phyloP scores from a whole-genome alignment of 345 rosid genomes.

The Aquilaria sinensis region DNA sequence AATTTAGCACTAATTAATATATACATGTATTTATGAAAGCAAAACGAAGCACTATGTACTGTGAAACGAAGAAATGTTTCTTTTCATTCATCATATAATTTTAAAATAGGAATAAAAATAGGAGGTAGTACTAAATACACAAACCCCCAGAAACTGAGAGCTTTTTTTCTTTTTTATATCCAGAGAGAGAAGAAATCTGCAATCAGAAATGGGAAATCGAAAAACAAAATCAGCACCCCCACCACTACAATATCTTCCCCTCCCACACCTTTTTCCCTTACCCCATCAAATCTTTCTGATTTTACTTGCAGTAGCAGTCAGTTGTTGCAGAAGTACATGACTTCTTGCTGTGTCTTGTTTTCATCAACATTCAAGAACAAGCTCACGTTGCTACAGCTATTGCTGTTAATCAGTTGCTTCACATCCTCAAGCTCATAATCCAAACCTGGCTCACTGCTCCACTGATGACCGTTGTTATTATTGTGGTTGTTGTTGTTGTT shows the following conservation, averaged over 20 bases:
- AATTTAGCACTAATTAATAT: no score
- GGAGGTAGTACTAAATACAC: slow-evolving; percentile 18
- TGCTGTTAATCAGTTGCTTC: slow-evolving; percentile 48
- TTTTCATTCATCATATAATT: slow-evolving; percentile 4
- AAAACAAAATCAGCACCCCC: background rate
- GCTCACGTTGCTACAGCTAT: slow-evolving; percentile 19
- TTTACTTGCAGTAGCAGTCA: slow-evolving; percentile 36
- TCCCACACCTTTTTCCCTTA: slow-evolving; percentile 40
- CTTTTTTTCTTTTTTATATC: slow-evolving; percentile 13
- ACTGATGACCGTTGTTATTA: slow-evolving; percentile 16
- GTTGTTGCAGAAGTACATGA: slow-evolving; percentile 45
- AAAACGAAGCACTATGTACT: slow-evolving; percentile 22
- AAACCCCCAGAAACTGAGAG: slow-evolving; percentile 26
- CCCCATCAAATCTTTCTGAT: slow-evolving; percentile 70
- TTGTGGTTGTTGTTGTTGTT: slow-evolving; percentile 10
- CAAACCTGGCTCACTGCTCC: slow-evolving; percentile 29
- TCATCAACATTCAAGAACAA: slow-evolving; percentile 36
- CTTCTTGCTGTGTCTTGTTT: slow-evolving; percentile 52
- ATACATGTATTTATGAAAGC: no score
- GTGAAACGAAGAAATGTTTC: slow-evolving; percentile 36
- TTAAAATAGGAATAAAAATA: no score
- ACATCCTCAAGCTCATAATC: slow-evolving; percentile 47
- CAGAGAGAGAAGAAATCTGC: background rate
- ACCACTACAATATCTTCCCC: slow-evolving; percentile 9
- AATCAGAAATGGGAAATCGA: background rate